Evolutionary conservation across 2,329 filamentous ascomycete species (phyloP), one percentile per base, ranked within the genome.

Genomic region (Chalaropsis thielavioides): DNA sequence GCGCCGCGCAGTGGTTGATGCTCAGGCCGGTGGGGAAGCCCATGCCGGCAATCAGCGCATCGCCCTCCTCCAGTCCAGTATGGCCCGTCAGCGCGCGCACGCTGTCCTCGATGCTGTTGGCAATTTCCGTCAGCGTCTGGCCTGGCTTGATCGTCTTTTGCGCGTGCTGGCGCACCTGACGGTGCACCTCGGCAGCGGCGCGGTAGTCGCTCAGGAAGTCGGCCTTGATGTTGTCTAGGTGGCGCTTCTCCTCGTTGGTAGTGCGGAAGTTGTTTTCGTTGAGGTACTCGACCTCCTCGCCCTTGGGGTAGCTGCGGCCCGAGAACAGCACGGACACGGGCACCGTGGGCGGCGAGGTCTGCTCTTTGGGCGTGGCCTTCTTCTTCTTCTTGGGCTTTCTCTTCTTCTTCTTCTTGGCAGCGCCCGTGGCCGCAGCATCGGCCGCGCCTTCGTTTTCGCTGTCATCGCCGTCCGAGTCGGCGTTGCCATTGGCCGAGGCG

Each of bases 211-310:
- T 80, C 60, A 91, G 76, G 76, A 88, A 89, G 69, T 89, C 85
- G 70, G 83, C 85, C 74, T 90, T 87, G 78, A 90, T 60, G 62
- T 88, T 88, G 74, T 92, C 88, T 64, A 92, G 80, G 71, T 92
- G 84, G 63, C 89, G 83, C 77, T 92, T 91, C 79, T 95, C 90
- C 75, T 92, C 90, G 74, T 80, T 85, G 13, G 90, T 95, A 2
- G 88, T 94, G 66, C 90, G 84, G 74, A 85, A 89, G 49, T 81
- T 75, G 73, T 94, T 94, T 70, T 92, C 89, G 72, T 90, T 80
- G 68, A 79, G 75, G 75, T 95, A 95, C 69, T 91, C 86, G 69
- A 85, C 83, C 73, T 90, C 87, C 75, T 94, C 83, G 69, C 90
- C 90, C 71, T 84, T 82, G 61, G 89, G 90, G 73, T 90, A 95